Percentiles rank a stretch among this genome's conserved stretches.
Evolutionary conservation across 2,329 filamentous ascomycete genomes (phyloP).

Genomic region (Rutstroemia sp.): DNA sequence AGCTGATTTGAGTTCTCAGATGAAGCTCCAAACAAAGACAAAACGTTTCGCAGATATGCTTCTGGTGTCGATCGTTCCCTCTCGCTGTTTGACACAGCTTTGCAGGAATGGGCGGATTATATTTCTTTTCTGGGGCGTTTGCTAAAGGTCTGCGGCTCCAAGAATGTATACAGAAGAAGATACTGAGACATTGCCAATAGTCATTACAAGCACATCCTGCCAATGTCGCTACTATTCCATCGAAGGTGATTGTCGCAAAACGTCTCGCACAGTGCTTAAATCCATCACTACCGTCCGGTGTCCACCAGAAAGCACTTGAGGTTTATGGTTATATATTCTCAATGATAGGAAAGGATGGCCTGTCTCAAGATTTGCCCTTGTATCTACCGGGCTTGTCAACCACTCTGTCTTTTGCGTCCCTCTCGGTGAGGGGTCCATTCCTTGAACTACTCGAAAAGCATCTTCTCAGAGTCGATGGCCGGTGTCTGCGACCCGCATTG

Average conservation of each 20-base stretch:
- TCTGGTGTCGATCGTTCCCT: constrained; percentile 80
- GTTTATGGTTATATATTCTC: constrained; percentile 88
- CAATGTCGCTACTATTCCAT: constrained; percentile 65
- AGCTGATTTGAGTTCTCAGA: constrained; percentile 34
- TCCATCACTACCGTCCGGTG: constrained; percentile 84
- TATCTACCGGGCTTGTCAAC: constrained; percentile 87
- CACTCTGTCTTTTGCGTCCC: constrained; percentile 87
- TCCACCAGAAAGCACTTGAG: constrained; percentile 95
- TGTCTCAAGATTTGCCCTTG: constrained; percentile 75
- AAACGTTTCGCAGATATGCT: constrained; percentile 80
- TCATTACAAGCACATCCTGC: constrained; percentile 81
- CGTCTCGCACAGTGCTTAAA: constrained; percentile 93
- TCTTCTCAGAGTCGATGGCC: constrained; percentile 64
- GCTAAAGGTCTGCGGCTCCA: constrained; percentile 58
- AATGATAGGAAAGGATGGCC: constrained; percentile 70
- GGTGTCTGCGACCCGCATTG: constrained; percentile 73
- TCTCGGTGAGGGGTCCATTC: constrained; percentile 81
- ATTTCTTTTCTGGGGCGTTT: constrained; percentile 92
- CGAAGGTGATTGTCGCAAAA: constrained; percentile 78
- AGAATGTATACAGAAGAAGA: constrained; percentile 10
- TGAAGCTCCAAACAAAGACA: constrained; percentile 51
- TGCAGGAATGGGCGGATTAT: constrained; percentile 99
- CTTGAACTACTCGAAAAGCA: constrained; percentile 77
- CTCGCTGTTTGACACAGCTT: constrained; percentile 80
- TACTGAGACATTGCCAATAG: constrained; percentile 38